Conservation (phyloP, 225 moss, liverwort and hornwort genomes). For the Sphagnum tenellum region DNA sequence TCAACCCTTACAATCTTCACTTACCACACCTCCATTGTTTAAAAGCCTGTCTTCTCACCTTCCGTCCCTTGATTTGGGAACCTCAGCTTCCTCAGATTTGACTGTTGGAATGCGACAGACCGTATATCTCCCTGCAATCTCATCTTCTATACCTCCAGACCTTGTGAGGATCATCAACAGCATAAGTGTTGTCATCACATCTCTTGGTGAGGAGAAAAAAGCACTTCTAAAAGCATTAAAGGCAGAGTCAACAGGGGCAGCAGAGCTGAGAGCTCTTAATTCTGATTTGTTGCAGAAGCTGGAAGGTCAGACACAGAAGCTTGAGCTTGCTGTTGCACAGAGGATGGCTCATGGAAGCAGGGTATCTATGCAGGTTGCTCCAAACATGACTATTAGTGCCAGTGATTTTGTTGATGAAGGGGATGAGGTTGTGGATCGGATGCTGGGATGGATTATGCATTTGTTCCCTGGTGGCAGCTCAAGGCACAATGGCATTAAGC, state of each 20-base stretch:
- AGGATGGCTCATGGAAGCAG: conserved; percentile 69
- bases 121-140: conserved; percentile 31
- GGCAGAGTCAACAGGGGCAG: conserved; percentile 83
- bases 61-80: not conserved
- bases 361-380: conserved; percentile 14
- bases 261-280: conserved; percentile 68
- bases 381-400: conserved; percentile 38
- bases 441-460: conserved; percentile 93
- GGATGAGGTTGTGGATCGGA: conserved; percentile 95
- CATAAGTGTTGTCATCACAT: conserved; percentile 58
- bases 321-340: conserved; percentile 89
- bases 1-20: conserved; percentile 19
- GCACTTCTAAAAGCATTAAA: conserved; percentile 77
- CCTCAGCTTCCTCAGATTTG: conserved; percentile 12
- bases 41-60: conserved; percentile 2
- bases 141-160: conserved; percentile 46
- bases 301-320: conserved; percentile 85
- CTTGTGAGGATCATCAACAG: conserved; percentile 57
- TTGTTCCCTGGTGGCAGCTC: conserved; percentile 76
- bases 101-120: conserved; percentile 12
- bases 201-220: conserved; percentile 68
- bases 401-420: conserved; percentile 91
- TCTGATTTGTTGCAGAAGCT: conserved; percentile 82
- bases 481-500: conserved; percentile 65
- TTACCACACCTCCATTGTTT: conserved; percentile 7